Evolutionary conservation across 2,329 filamentous ascomycete genomes (phyloP), one percentile per base, ranked within the genome.

Genomic region (Scedosporium dehoogii): DNA sequence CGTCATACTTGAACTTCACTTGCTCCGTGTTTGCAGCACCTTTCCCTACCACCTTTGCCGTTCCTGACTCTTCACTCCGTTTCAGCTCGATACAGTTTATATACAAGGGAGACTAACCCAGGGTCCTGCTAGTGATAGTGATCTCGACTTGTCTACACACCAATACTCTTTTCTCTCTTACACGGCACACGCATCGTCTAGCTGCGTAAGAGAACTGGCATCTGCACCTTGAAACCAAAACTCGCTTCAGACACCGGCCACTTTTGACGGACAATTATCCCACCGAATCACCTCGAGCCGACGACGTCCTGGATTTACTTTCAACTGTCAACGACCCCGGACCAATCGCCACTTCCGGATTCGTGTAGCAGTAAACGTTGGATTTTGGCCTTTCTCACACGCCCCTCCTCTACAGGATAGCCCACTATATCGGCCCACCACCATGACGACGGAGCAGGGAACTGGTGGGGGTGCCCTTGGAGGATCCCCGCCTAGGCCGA

Each of bases 361-460:
- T 12, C 10, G 33, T 27, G 21, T 27, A 27, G 18, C 6, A 29
- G 18, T n/a, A 6, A 14, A 7, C 51, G 23, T 23, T 55, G 12
- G 23, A 23, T 5, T 42, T 25, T 29, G 23, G 38, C 14, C 10
- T 38, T 42, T 27, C 33, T 41, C 27, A 29, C 18, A 59, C 42
- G 12, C 38, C 23, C 27, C 14, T 48, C 48, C 23, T 16, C 60
- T 33, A 46, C 29, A 51, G 23, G 44, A 25, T 53, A 60, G 42
- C 23, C 58, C 58, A 21, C 16, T 23, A 48, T 29, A 23, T 29
- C 58, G 33, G 25, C 41, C 16, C 41, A 4, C 33, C 29, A 58
- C 33, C 12, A 62, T 62, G 60, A 74, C 78, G 71, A 75, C 73
- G 65, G 78, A 82, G 65, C 79, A 82, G 71, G 76, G 76, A 60